Base-by-base conservation (phyloP, 2,329 filamentous ascomycete genomes). In the Coniella vitis region DNA sequence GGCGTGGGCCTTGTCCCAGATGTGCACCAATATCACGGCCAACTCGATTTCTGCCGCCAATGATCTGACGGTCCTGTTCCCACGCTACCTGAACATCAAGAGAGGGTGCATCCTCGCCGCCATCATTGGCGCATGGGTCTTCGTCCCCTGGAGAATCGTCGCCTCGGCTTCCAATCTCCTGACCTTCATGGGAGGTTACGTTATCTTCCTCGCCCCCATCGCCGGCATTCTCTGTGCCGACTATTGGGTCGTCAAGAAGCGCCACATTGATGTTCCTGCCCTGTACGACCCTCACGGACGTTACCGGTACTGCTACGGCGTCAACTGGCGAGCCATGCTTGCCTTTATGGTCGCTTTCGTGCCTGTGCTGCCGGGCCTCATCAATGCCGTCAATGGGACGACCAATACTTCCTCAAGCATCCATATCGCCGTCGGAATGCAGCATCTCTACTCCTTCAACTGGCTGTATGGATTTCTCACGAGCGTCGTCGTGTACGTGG, bases 121-220 rank as follows among this genome's bases (percentile, higher is more conserved):
- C 40, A 63, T 81, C 7, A 73, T 78, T n/a, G 63, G 61, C 1
- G 69, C 69, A 5, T 79, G 74, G 74, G 67, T 68, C 4, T 67
- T 79, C 38, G 74, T 76, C 1, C 75, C 75, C 0, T 79, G 76
- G 76, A 77, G 77, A 60, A 79, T 80, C 47, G 64, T 79, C 10
- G 64, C 59, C 5, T 73, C 69, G 0, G 76, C 57, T 57, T 78
- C 45, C 8, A 48, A 45, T 1, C 52, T 54, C 35, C 40, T 54
- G 1, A 72, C 72, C 39, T 82, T 82, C 62, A 81, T 83, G 73
- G 68, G 1, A 59, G 72, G 4, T 72, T 75, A 51, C 56, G 69
- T 53, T 58, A 35, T 54, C 20, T 54, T 54, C 21, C 38, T 54
- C 9, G 52, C 49, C 7, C 69, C 70, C 12, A 67, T 73, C 31